Percentiles rank a stretch among this genome's conserved stretches.
Evolutionary conservation across 331 rosid species (phyloP).

Genomic region (Acacia concinna): DNA sequence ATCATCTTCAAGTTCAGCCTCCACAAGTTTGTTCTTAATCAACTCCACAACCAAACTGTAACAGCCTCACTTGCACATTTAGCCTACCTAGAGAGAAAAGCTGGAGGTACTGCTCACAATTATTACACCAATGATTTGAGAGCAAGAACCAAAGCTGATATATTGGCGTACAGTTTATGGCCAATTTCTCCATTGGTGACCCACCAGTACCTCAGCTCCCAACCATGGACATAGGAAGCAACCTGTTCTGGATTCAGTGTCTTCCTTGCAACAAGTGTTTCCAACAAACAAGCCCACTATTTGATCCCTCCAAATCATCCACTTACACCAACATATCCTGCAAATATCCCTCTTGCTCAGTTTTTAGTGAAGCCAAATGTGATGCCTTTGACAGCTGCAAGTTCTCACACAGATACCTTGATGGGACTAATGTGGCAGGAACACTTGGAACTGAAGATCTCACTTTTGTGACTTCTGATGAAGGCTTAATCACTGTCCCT

Average conservation of each 20-base stretch:
- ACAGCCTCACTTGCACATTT: not conserved
- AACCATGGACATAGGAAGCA: conserved; percentile 1
- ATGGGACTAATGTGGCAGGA: not conserved
- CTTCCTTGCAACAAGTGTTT: conserved; percentile 7
- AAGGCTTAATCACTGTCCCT: conserved; percentile 4
- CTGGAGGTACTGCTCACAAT: not conserved
- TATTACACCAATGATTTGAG: not conserved
- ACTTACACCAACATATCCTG: not conserved
- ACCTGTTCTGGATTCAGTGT: not conserved
- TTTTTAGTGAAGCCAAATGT: not conserved
- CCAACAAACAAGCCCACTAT: not conserved
- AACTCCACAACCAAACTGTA: not conserved
- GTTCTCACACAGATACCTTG: not conserved
- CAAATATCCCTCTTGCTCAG: not conserved
- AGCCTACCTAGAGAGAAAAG: not conserved
- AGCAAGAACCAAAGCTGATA: not conserved
- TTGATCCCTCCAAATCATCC: conserved; percentile 12
- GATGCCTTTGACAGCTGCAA: not conserved
- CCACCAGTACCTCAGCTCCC: not conserved
- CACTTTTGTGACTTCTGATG: conserved; percentile 25
- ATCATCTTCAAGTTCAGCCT: not conserved
- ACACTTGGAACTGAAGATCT: conserved; percentile 17
- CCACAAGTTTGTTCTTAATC: not conserved
- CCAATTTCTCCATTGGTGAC: not conserved
- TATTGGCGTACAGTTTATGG: not conserved